Evolutionary conservation across 257 asterid species (phyloP), one percentile per base, ranked within the genome.

Genomic region (Primulina huaijiensis): DNA sequence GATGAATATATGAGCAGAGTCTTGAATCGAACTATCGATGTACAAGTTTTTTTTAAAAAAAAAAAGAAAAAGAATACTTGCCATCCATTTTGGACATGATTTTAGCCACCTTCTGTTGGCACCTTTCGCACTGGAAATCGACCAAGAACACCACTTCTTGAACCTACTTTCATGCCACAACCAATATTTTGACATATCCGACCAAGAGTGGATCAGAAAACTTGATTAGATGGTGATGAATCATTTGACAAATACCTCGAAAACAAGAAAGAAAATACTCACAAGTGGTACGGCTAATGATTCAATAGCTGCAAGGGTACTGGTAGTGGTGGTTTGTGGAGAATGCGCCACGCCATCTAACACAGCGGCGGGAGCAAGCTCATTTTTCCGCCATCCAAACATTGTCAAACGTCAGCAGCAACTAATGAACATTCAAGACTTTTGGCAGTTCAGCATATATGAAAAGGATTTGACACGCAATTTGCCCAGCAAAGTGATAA

Each of bases 101-200:
- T 62, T 76, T 74, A 52, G 80, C 82, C 12, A 83, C 86, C 67
- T 86, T 81, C 65, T 74, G 74, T 76, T 79, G 88, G 58, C 88
- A 83, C 20, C 69, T 77, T 3, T 77, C 21, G 62, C 86, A 78
- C 35, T 79, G 76, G 62, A 81, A 78, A 75, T 83, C 84, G 0
- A 82, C 86, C 7, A 81, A 56, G 70, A 81, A 76, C 35, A 83
- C 82, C 7, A 83, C 79, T 74, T 83, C 88, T 58, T 83, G 88
- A 17, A 83, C 86, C 88, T 83, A 53, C 2, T 65, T 65, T 50
- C 21, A 50, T 16, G 57, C 57, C 6, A 46, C 34, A 17, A 27
- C 11, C 50, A 10, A 38, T 38, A 34, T 27, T 25, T 3, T 9
- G 7, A 56, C 8, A 20, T 11, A 30, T 5, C 23, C 5, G 20